Evolutionary conservation across 1,284 basidiomycete genomes (phyloP).

Genomic region (Ceratobasidium sp.): DNA sequence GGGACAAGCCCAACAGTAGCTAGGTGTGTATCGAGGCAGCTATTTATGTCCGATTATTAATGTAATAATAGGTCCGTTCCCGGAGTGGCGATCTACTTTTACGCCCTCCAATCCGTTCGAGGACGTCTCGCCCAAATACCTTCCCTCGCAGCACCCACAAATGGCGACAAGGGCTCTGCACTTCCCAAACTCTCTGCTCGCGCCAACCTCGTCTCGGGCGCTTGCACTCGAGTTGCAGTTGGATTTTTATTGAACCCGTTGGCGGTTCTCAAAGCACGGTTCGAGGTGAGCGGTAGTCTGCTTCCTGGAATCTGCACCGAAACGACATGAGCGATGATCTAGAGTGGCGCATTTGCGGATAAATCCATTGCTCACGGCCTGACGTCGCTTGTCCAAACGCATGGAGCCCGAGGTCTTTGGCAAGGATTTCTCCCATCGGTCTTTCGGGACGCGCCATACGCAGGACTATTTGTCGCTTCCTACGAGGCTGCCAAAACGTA

Average conservation of each 20-base stretch:
- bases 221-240: constrained; percentile 84
- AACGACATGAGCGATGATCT: constrained; percentile 5
- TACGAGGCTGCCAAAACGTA: constrained; percentile 90
- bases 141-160: constrained; percentile 63
- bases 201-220: constrained; percentile 93
- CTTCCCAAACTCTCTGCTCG: constrained; percentile 81
- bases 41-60: not conserved
- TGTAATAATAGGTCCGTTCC: constrained; percentile 82
- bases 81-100: constrained; percentile 93
- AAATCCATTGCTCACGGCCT: constrained; percentile 74
- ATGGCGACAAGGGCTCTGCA: constrained; percentile 63
- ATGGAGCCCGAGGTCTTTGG: constrained; percentile 86
- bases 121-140: constrained; percentile 75
- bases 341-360: constrained; percentile 88
- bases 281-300: constrained; percentile 74
- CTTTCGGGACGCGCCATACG: constrained; percentile 94
- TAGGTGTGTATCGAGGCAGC: constrained; percentile 62
- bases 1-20: constrained; percentile 86
- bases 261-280: constrained; percentile 94
- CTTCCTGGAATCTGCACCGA: not conserved
- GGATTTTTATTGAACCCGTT: constrained; percentile 94
- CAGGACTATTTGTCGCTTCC: constrained; percentile 91
- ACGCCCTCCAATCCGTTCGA: constrained; percentile 84
- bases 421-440: constrained; percentile 93
- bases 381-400: constrained; percentile 69